Evolutionary conservation across 345 rosid species (phyloP).

Genomic region (Boechera retrofracta): DNA sequence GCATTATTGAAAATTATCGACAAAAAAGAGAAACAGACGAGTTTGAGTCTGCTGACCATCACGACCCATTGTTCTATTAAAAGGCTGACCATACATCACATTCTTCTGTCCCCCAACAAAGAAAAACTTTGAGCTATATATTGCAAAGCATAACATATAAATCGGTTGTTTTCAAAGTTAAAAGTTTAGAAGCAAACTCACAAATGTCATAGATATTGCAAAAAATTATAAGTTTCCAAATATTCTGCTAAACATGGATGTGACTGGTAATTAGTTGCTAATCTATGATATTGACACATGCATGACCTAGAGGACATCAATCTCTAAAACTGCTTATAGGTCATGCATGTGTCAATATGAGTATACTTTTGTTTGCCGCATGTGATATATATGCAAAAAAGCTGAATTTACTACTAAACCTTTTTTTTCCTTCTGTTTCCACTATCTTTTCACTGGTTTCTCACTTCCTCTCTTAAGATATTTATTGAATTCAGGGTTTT

Average conservation of each 20-base stretch:
- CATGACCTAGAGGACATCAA: no score
- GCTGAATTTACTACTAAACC: neutral
- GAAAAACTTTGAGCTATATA: neutral
- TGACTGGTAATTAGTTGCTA: neutral
- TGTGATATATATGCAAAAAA: neutral
- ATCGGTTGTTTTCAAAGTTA: neutral
- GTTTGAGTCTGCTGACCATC: neutral
- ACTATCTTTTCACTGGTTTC: neutral
- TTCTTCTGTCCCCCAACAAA: neutral
- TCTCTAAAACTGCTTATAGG: neutral
- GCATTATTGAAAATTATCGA: neutral
- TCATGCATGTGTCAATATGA: neutral
- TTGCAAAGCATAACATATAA: neutral
- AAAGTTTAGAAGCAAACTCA: neutral
- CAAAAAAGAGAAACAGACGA: neutral
- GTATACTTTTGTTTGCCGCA: neutral
- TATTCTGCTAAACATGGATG: neutral
- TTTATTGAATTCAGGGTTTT: neutral
- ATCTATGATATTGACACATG: no score
- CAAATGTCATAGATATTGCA: no score
- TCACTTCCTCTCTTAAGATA: neutral
- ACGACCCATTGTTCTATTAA: neutral
- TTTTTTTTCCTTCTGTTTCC: neutral
- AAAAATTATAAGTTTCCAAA: no score
- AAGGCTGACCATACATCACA: neutral